Conservation (phyloP, 2,329 filamentous ascomycete genomes). For the Neofusicoccum ribis region DNA sequence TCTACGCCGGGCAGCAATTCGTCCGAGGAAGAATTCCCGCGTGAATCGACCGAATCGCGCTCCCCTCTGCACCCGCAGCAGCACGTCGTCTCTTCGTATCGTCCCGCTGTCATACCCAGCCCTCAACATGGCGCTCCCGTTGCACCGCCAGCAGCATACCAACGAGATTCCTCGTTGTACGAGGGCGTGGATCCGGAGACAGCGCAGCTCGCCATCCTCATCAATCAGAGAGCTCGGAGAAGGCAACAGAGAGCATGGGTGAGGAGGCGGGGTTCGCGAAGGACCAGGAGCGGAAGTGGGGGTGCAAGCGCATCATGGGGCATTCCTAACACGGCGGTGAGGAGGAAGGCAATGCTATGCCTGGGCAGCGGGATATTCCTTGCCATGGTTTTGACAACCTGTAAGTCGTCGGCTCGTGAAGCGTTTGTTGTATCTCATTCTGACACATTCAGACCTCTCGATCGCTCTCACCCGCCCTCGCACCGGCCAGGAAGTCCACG, state of each 20-base stretch:
- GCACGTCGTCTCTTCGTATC: neutral
- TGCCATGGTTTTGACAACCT: conserved; percentile 33
- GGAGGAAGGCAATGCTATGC: conserved; percentile 36
- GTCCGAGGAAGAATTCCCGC: neutral
- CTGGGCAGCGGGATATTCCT: conserved; percentile 67
- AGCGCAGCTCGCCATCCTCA: neutral
- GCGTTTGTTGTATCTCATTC: neutral
- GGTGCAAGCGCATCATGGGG: neutral
- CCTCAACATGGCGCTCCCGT: neutral
- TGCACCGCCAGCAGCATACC: neutral
- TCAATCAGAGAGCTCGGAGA: conserved; percentile 4
- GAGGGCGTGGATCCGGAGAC: conserved; percentile 19
- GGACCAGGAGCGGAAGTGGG: neutral
- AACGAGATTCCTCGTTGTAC: neutral
- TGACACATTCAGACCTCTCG: conserved; percentile 61
- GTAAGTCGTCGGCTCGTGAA: neutral
- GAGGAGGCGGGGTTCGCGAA: conserved; percentile 12
- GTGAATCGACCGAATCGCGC: neutral
- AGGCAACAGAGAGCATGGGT: conserved; percentile 6
- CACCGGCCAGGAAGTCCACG: conserved; percentile 70
- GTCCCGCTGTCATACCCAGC: neutral
- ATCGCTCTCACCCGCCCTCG: conserved; percentile 67
- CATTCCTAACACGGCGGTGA: neutral
- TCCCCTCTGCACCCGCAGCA: neutral
- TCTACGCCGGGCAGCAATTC: neutral